A percentile compares a stretch with the other conserved stretches of the same genome.
phyloP scores from a whole-genome alignment of 179 eudicot species.

The Corrigiola litoralis region DNA sequence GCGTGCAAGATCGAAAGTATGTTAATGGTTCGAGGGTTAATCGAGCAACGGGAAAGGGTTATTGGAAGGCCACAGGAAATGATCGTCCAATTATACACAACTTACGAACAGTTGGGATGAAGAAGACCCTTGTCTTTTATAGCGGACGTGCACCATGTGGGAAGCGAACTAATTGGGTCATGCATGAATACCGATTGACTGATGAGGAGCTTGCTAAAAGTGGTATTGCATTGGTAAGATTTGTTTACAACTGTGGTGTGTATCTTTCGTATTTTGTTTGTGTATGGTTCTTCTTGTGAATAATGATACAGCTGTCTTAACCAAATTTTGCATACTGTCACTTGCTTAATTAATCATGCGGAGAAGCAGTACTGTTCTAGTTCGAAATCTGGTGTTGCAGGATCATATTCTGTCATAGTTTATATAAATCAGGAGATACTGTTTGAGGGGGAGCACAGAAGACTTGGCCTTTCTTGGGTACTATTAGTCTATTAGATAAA shows the following conservation, averaged over 20 bases:
- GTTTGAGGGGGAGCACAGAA: no score
- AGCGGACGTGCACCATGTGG: slow-evolving; percentile 97
- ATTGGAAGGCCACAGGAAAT: slow-evolving; percentile 97
- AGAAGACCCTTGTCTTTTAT: slow-evolving; percentile 92
- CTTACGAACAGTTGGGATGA: slow-evolving; percentile 81
- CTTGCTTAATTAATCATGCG: no score
- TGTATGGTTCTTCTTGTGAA: not conserved
- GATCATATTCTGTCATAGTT: no score
- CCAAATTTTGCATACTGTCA: no score
- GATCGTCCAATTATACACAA: slow-evolving; percentile 79
- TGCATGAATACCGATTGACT: slow-evolving; percentile 89
- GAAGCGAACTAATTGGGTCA: slow-evolving; percentile 94
- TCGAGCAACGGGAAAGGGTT: slow-evolving; percentile 89
- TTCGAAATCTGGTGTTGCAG: no score
- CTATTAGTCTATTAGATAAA: not conserved
- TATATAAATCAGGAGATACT: no score
- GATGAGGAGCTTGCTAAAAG: slow-evolving; percentile 72
- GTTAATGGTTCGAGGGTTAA: slow-evolving; percentile 91
- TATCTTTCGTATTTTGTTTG: not conserved
- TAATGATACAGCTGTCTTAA: no score
- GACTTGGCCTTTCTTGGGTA: no score
- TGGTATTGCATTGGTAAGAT: slow-evolving; percentile 67
- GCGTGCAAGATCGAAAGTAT: slow-evolving; percentile 89
- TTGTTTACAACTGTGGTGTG: not conserved
- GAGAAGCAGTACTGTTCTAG: no score